Conservation (phyloP, 169 alveolate species). For the Plasmodium cynomolgi region DNA sequence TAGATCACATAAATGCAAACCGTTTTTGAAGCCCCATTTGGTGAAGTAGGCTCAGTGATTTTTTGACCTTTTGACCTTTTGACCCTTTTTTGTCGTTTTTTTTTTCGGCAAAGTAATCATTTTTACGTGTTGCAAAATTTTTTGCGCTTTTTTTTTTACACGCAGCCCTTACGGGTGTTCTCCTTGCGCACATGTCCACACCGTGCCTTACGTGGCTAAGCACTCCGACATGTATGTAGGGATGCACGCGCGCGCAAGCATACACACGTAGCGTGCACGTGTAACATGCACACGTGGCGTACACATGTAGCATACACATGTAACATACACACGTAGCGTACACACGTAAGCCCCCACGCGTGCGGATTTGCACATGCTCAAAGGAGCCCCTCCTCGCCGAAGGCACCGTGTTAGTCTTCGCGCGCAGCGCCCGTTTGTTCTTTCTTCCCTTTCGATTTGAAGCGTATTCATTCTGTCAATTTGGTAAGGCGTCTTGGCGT, state of each 20-base stretch:
- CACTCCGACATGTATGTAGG: not conserved
- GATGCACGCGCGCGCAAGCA: not conserved
- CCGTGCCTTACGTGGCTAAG: not conserved
- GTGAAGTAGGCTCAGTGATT: not conserved
- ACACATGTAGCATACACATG: not conserved
- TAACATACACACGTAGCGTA: too few relatives aligned
- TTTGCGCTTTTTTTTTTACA: not conserved
- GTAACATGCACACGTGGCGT: too few relatives aligned
- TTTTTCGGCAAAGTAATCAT: not conserved
- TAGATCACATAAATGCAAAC: not conserved
- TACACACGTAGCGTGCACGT: too few relatives aligned
- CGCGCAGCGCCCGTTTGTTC: not conserved
- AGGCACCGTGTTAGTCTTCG: not conserved
- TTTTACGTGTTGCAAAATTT: not conserved
- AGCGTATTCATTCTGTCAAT: not conserved
- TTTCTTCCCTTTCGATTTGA: not conserved
- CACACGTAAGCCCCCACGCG: not conserved
- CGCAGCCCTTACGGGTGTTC: not conserved
- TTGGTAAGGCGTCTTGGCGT: not conserved
- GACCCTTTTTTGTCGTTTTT: too few relatives aligned
- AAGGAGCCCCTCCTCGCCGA: not conserved
- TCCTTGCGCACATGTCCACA: not conserved
- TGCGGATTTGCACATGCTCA: not conserved
- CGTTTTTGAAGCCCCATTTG: not conserved
- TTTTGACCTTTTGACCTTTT: not conserved